These are phyloP conservation scores for Tolypocladium capitatum DNA, from an alignment of 2,329 filamentous ascomycete genomes.

Conservation along the genomic window DNA sequence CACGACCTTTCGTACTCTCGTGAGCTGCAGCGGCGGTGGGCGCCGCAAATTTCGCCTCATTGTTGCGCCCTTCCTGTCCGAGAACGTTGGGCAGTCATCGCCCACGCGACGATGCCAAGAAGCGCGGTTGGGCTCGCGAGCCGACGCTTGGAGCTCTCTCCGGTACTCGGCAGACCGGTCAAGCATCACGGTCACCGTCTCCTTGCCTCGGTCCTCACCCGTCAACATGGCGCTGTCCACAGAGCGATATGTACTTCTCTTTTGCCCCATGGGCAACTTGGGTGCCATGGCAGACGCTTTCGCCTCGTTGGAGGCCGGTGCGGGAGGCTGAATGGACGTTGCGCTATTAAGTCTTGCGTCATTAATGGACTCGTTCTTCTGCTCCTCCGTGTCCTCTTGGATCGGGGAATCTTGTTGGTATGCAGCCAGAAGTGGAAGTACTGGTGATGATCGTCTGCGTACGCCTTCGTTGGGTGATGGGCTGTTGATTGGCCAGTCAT, in stretches of 20 bases:
- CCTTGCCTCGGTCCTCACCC: slow-evolving; percentile 16
- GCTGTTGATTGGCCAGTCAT: slow-evolving; percentile 2
- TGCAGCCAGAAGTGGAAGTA: slow-evolving; percentile 31
- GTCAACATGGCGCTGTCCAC: slow-evolving; percentile 1
- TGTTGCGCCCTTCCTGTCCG: slow-evolving; percentile 31
- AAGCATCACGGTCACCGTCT: slow-evolving; percentile 31
- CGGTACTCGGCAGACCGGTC: slow-evolving; percentile 16
- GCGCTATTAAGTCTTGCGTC: neutral
- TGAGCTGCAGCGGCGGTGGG: slow-evolving; percentile 41
- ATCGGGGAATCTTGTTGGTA: neutral
- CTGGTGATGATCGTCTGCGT: slow-evolving; percentile 36
- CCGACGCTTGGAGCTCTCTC: slow-evolving; percentile 3
- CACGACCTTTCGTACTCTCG: slow-evolving; percentile 29
- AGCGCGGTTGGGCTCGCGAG: slow-evolving; percentile 5
- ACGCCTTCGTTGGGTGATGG: slow-evolving; percentile 12
- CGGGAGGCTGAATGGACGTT: neutral
- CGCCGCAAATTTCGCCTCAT: slow-evolving; percentile 39
- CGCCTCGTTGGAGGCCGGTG: neutral
- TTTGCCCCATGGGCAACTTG: neutral
- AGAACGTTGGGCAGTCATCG: slow-evolving; percentile 45
- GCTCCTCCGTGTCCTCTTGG: neutral
- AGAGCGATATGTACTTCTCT: neutral
- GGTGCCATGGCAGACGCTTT: neutral
- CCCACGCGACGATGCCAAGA: slow-evolving; percentile 45
- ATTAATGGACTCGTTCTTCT: neutral